Conservation (phyloP, 2,329 filamentous ascomycete species). For the Penicillium decumbens region DNA sequence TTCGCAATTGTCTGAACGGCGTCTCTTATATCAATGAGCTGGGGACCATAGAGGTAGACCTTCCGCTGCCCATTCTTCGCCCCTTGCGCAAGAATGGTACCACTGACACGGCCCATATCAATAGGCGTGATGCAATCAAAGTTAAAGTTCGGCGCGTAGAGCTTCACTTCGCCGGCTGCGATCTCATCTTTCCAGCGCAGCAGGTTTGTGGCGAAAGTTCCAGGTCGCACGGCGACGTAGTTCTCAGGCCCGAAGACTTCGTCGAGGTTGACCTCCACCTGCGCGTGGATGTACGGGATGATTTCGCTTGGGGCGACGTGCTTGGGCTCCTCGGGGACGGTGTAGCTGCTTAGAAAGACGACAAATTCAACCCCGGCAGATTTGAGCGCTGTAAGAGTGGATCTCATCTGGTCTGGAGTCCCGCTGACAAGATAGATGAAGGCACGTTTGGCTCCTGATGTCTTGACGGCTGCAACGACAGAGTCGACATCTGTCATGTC, state of each 20-base stretch:
- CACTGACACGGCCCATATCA: conserved; percentile 47
- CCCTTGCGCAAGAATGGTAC: conserved; percentile 37
- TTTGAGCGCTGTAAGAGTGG: conserved; percentile 43
- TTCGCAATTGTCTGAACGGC: conserved; percentile 28
- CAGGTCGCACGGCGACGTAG: conserved; percentile 44
- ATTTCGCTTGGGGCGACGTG: conserved; percentile 26
- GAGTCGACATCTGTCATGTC: conserved; percentile 45
- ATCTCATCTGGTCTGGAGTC: conserved; percentile 39
- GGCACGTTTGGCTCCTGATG: conserved; percentile 43
- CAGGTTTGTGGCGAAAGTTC: conserved; percentile 45
- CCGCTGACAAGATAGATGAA: conserved; percentile 46
- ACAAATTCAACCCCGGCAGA: conserved; percentile 44
- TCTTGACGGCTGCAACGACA: conserved; percentile 37
- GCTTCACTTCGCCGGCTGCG: conserved; percentile 28
- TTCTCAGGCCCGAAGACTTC: conserved; percentile 38
- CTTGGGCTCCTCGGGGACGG: conserved; percentile 26
- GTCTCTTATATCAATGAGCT: conserved; percentile 31
- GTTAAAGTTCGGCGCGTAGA: conserved; percentile 27
- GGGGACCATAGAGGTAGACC: conserved; percentile 39
- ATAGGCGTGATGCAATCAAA: conserved; percentile 42
- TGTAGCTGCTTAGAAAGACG: conserved; percentile 46
- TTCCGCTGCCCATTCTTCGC: conserved; percentile 22
- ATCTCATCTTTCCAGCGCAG: conserved; percentile 29
- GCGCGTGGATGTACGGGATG: conserved; percentile 43
- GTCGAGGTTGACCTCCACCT: conserved; percentile 43